Evolutionary conservation across 371 early-diverging fungal genomes (phyloP).

Genomic region (Rhizopus delemar): DNA sequence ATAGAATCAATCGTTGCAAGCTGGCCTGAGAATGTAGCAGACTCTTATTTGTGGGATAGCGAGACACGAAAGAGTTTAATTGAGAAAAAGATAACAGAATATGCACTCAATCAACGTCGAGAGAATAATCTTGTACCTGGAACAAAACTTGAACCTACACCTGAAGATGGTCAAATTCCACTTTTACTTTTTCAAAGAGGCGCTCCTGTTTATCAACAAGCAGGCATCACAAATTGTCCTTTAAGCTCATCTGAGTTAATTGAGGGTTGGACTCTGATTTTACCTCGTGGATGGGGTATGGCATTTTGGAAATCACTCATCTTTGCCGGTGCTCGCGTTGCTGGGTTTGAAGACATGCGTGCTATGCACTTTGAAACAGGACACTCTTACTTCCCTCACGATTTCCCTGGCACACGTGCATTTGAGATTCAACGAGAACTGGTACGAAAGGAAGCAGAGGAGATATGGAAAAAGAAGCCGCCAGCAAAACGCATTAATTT

Average conservation of each 20-base stretch:
- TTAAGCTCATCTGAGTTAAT: constrained; percentile 12
- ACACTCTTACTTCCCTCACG: constrained; percentile 59
- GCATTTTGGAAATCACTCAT: constrained; percentile 86
- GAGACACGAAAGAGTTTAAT: constrained; percentile 40
- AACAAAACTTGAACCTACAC: constrained; percentile 51
- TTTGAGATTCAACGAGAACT: constrained; percentile 36
- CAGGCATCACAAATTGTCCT: background rate
- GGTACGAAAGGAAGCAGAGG: constrained; percentile 35
- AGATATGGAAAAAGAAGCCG: constrained; percentile 60
- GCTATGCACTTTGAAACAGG: constrained; percentile 63
- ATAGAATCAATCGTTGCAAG: constrained; percentile 36
- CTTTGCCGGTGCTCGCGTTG: constrained; percentile 87
- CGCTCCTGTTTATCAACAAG: constrained; percentile 2
- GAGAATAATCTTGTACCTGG: constrained; percentile 30
- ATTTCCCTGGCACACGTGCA: constrained; percentile 59
- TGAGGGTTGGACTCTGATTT: constrained; percentile 82
- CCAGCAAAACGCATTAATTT: constrained; percentile 75
- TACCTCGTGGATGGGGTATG: constrained; percentile 83
- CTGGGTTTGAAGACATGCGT: constrained; percentile 59
- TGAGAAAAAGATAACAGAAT: constrained; percentile 57
- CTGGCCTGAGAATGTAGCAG: constrained; percentile 65
- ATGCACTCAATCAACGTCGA: constrained; percentile 70
- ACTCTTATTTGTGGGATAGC: constrained; percentile 65
- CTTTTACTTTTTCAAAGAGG: constrained; percentile 80
- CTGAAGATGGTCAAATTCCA: constrained; percentile 70